These are phyloP conservation scores for Megacollybia marginata DNA, from an alignment of 768 basidiomycete species.

Conservation along the genomic window DNA sequence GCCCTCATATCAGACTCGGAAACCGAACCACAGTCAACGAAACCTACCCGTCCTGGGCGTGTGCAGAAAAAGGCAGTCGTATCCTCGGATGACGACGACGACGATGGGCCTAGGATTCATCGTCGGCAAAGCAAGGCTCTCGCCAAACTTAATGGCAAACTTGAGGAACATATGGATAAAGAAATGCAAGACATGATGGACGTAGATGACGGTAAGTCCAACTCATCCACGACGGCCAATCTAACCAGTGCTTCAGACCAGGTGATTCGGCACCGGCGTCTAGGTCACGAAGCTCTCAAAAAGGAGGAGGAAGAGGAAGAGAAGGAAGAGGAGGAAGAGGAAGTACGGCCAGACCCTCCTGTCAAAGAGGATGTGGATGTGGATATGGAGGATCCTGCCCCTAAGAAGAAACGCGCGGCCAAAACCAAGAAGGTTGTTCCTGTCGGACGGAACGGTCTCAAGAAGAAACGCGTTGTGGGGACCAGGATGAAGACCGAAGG, in stretches of 20 bases:
- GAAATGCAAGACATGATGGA: conserved; percentile 60
- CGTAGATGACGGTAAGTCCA: conserved; percentile 56
- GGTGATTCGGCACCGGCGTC: conserved; percentile 22
- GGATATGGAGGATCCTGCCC: conserved; percentile 25
- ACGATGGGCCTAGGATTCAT: conserved; percentile 2
- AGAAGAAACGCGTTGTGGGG: conserved; percentile 61
- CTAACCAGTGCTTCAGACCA: conserved; percentile 18
- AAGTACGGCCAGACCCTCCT: not conserved
- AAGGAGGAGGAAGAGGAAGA: conserved; percentile 17
- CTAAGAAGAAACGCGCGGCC: conserved; percentile 31
- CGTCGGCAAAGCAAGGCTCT: conserved; percentile 1
- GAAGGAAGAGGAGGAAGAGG: conserved; percentile 9
- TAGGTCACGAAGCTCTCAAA: conserved; percentile 2
- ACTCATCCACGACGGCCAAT: not conserved
- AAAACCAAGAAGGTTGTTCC: conserved; percentile 57
- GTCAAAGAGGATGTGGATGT: conserved; percentile 22
- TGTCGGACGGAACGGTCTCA: conserved; percentile 70
- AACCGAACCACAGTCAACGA: conserved; percentile 4
- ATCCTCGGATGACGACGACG: conserved; percentile 17
- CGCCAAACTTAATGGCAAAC: conserved; percentile 25
- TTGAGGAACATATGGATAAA: conserved; percentile 16
- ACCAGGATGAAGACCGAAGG: conserved; percentile 52
- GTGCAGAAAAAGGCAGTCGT: not conserved
- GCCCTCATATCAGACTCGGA: conserved; percentile 4
- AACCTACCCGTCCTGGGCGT: not conserved